Evolutionary conservation across 2,329 filamentous ascomycete genomes (phyloP).

Genomic region (Nigrospora oryzae): DNA sequence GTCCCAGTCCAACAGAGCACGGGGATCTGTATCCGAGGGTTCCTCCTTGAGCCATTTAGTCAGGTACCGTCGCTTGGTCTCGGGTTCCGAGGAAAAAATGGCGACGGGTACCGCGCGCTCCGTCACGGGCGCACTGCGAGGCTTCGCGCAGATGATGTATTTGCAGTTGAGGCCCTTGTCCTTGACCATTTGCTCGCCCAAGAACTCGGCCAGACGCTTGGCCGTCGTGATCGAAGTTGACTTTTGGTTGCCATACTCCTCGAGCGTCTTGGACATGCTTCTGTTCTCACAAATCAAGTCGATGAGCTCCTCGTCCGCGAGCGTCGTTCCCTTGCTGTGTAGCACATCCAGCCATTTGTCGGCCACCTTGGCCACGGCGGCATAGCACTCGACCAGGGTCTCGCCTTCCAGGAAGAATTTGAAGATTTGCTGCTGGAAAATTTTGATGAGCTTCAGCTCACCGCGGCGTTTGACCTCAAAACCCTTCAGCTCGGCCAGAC

Average conservation of each 20-base stretch:
- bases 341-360: conserved; percentile 96
- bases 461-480: conserved; percentile 97
- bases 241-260: conserved; percentile 93
- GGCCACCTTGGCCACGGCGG: conserved; percentile 84
- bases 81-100: conserved; percentile 90
- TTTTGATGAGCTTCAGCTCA: conserved; percentile 98
- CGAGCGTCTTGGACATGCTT: conserved; percentile 93
- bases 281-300: conserved; percentile 99
- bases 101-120: conserved; percentile 91
- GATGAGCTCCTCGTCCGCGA: conserved; percentile 95
- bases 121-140: conserved; percentile 84
- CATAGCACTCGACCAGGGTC: conserved; percentile 83
- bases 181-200: conserved; percentile 98
- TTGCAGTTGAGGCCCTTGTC: conserved; percentile 99
- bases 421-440: conserved; percentile 98
- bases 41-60: conserved; percentile 96
- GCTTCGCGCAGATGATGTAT: conserved; percentile 90
- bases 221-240: conserved; percentile 99
- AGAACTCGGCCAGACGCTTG: conserved; percentile 85
- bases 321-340: conserved; percentile 75
- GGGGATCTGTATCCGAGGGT: conserved; percentile 80
- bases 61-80: conserved; percentile 80
- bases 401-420: conserved; percentile 95
- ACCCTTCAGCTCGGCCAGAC: conserved; percentile 88
- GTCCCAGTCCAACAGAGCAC: conserved; percentile 87